phyloP scores from a whole-genome alignment of 2,329 filamentous ascomycete species.

The Ophiobolus disseminans region DNA sequence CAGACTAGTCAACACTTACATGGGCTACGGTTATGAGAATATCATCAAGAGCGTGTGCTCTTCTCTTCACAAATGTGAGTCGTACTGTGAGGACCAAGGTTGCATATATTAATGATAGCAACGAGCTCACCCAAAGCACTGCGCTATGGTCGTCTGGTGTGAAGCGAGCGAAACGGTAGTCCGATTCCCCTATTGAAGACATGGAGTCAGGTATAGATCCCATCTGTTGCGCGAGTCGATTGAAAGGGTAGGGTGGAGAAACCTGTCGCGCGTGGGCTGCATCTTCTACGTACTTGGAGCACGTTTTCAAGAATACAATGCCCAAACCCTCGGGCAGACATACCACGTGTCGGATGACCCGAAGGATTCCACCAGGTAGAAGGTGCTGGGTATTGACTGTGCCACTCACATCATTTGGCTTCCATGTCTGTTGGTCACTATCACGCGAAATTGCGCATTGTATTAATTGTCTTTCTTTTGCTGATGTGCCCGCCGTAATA shows the following conservation, averaged over 20 bases:
- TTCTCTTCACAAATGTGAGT: conserved; percentile 9
- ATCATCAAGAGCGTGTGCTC: conserved; percentile 6
- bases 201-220: not conserved
- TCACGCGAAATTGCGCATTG: not conserved
- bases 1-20: conserved; percentile 1
- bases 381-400: not conserved
- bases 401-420: not conserved
- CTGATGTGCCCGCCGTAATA: not conserved
- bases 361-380: not conserved
- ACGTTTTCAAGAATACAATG: not conserved
- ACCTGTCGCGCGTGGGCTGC: not conserved
- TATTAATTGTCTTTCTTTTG: not conserved
- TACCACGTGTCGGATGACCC: not conserved
- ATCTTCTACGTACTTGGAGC: not conserved
- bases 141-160: conserved; percentile 10
- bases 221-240: not conserved
- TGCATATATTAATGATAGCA: conserved; percentile 8
- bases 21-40: conserved; percentile 4
- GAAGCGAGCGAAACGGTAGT: conserved; percentile 7
- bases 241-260: not conserved
- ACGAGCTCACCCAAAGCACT: conserved; percentile 5
- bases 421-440: too few species aligned
- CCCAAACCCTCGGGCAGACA: not conserved
- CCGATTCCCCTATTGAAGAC: not conserved
- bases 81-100: conserved; percentile 5